Evolutionary conservation across 2,329 filamentous ascomycete genomes (phyloP).

Genomic region (Fusarium secorum): DNA sequence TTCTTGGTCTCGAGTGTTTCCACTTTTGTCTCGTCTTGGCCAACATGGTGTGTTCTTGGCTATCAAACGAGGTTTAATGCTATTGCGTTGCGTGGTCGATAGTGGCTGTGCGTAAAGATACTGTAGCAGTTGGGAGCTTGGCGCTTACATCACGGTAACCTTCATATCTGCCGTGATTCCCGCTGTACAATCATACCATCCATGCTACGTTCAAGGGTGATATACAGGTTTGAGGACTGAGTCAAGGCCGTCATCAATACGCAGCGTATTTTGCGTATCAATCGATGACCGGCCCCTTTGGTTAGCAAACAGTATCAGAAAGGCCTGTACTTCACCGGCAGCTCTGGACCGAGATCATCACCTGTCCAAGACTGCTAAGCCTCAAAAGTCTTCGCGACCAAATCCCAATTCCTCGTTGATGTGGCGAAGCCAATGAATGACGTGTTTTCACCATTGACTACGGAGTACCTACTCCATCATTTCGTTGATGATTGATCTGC

Average conservation of each 20-base stretch:
- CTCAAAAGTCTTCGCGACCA: slow-evolving; percentile 20
- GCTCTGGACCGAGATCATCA: neutral
- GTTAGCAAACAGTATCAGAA: neutral
- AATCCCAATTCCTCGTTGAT: slow-evolving; percentile 15
- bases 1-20: neutral
- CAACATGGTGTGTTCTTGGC: slow-evolving; percentile 18
- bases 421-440: slow-evolving; percentile 19
- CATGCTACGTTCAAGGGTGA: neutral
- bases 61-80: slow-evolving; percentile 12
- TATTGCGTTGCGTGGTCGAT: neutral
- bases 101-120: slow-evolving; percentile 23
- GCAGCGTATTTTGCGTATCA: slow-evolving; percentile 11
- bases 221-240: neutral
- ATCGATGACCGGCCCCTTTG: neutral
- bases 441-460: neutral
- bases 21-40: slow-evolving; percentile 23
- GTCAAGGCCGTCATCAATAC: slow-evolving; percentile 12
- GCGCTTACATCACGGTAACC: slow-evolving; percentile 27
- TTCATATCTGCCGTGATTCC: neutral
- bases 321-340: neutral
- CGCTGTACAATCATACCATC: neutral
- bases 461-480: neutral
- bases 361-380: slow-evolving; percentile 25
- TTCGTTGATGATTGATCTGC: neutral
- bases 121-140: slow-evolving; percentile 12